Evolutionary conservation across 2,329 filamentous ascomycete genomes (phyloP).

Genomic region (Sporothrix euskadiensis): DNA sequence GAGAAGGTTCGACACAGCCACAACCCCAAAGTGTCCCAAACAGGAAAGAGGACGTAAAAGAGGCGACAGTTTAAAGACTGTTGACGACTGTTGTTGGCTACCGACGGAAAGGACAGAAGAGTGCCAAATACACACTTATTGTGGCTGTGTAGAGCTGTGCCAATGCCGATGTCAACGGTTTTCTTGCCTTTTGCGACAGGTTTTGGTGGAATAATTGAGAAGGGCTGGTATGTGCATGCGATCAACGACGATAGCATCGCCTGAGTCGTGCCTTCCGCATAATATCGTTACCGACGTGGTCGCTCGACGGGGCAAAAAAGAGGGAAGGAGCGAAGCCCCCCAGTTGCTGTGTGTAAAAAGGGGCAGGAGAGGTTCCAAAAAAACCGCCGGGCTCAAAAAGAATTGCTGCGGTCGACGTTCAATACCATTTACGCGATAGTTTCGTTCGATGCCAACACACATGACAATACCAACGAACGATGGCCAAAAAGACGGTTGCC

Average conservation of each 20-base stretch:
- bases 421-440: background rate
- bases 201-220: background rate
- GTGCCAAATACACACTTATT: background rate
- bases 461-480: background rate
- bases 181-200: background rate
- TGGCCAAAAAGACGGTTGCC: background rate
- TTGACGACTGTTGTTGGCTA: background rate
- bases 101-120: background rate
- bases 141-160: background rate
- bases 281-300: background rate
- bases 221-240: background rate
- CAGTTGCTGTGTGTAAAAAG: background rate
- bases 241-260: background rate
- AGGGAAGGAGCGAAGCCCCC: conserved; percentile 12
- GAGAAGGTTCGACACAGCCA: conserved; percentile 9
- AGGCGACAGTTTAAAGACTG: conserved; percentile 6
- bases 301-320: background rate
- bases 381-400: background rate
- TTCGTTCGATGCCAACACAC: background rate
- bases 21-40: conserved; percentile 22
- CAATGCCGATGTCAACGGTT: background rate
- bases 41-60: conserved; percentile 14
- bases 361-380: background rate
- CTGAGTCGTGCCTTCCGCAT: conserved; percentile 9
- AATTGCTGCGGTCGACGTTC: background rate